A percentile compares a stretch with the other conserved stretches of the same genome.
Evolutionary conservation across 73 alveolate genomes (phyloP).

Genomic region (Blepharisma japonicum): DNA sequence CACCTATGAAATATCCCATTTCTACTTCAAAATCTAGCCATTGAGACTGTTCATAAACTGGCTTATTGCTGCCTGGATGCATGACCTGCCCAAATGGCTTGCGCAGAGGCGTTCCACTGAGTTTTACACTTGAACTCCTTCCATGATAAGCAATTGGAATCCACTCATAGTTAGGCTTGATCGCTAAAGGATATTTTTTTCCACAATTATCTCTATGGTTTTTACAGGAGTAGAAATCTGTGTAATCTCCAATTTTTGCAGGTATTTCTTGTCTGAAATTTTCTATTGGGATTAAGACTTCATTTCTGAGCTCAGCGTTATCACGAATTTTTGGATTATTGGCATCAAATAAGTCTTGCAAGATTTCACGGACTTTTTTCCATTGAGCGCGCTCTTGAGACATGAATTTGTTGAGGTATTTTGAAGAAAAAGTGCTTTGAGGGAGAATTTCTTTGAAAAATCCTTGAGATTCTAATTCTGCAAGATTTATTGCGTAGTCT

Average conservation of each 20-base stretch:
- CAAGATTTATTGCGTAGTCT: conserved; percentile 62
- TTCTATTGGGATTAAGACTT: conserved; percentile 29
- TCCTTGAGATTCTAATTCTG: conserved; percentile 53
- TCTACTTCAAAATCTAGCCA: conserved; percentile 90
- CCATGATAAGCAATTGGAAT: conserved; percentile 97
- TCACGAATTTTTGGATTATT: conserved; percentile 22
- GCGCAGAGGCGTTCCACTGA: conserved; percentile 47
- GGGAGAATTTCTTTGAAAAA: conserved; percentile 34
- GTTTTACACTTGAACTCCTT: conserved; percentile 80
- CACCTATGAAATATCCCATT: conserved; percentile 87
- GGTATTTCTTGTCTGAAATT: conserved; percentile 72
- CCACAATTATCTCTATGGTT: conserved; percentile 92
- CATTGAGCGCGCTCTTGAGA: conserved; percentile 43
- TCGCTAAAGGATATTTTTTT: conserved; percentile 76
- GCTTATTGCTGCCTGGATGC: conserved; percentile 25
- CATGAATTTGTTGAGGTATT: conserved; percentile 51
- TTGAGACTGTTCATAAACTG: conserved; percentile 74
- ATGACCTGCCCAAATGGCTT: conserved; percentile 42
- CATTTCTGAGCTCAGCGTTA: conserved; percentile 8
- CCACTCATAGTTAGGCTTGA: conserved; percentile 90
- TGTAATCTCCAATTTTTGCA: conserved; percentile 86
- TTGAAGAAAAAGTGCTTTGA: conserved; percentile 29
- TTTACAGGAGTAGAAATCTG: conserved; percentile 91
- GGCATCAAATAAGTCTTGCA: conserved; percentile 10
- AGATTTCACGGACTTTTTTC: conserved; percentile 54